A percentile compares a stretch with the other conserved stretches of the same genome.
Conservation (phyloP, 2,329 filamentous ascomycete genomes). For the Aspergillus neoniger region DNA sequence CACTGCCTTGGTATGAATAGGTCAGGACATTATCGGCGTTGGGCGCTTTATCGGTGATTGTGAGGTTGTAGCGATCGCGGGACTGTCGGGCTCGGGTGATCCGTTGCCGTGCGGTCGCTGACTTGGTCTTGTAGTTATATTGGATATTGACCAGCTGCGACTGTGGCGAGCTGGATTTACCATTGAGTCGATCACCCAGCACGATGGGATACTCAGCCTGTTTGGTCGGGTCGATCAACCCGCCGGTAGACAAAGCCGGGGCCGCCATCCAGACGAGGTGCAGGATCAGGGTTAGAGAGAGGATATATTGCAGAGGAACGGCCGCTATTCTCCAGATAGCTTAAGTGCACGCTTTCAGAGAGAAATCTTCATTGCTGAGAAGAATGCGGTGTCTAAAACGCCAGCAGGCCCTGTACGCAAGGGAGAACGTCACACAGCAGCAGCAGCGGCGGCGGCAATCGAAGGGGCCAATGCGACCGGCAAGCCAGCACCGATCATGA, state of each 20-base stretch:
- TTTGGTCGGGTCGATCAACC: slow-evolving; percentile 47
- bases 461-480: slow-evolving; percentile 8
- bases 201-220: slow-evolving; percentile 50
- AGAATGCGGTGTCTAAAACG: neutral
- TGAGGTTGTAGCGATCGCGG: slow-evolving; percentile 43
- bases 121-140: slow-evolving; percentile 51
- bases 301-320: neutral
- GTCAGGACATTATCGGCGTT: slow-evolving; percentile 41
- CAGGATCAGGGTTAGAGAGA: slow-evolving; percentile 7
- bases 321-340: slow-evolving; percentile 10
- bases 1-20: slow-evolving; percentile 45
- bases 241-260: slow-evolving; percentile 34
- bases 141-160: slow-evolving; percentile 43
- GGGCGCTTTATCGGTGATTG: slow-evolving; percentile 44
- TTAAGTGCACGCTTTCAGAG: slow-evolving; percentile 10
- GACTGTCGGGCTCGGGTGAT: slow-evolving; percentile 38
- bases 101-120: slow-evolving; percentile 41
- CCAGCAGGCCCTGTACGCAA: slow-evolving; percentile 18
- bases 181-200: slow-evolving; percentile 45
- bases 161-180: slow-evolving; percentile 24
- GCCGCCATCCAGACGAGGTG: slow-evolving; percentile 31
- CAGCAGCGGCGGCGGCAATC: slow-evolving; percentile 2
- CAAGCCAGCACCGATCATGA: slow-evolving; percentile 15
- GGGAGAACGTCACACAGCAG: slow-evolving; percentile 25
- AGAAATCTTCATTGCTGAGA: slow-evolving; percentile 17